These are phyloP conservation scores for Neltuma alba DNA, from an alignment of 306 rosid genomes.

Conservation along the genomic window DNA sequence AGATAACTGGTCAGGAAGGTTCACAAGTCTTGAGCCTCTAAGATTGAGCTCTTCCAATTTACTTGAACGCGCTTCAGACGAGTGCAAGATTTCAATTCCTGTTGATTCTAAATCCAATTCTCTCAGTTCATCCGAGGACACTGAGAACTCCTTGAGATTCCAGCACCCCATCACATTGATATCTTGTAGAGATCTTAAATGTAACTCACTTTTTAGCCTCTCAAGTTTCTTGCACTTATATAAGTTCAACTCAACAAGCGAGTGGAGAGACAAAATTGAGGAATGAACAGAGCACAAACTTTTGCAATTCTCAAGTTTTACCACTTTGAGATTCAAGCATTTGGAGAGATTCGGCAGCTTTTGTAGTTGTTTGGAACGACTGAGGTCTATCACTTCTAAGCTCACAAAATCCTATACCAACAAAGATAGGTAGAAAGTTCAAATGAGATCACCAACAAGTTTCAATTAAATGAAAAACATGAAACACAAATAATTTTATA, in stretches of 20 bases:
- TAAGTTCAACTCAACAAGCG: neutral
- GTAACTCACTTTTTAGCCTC: slow-evolving; percentile 1
- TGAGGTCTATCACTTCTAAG: neutral
- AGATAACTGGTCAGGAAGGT: neutral
- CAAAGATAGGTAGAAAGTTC: neutral
- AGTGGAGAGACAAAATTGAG: neutral
- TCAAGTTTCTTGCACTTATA: neutral
- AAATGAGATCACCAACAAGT: neutral
- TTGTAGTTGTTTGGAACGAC: neutral
- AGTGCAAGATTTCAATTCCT: neutral
- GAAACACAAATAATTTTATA: neutral
- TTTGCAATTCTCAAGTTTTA: rapidly evolving
- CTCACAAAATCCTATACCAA: neutral
- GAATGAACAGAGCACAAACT: slow-evolving; percentile 24
- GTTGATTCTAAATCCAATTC: rapidly evolving
- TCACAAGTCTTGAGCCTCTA: neutral
- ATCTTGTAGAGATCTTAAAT: neutral
- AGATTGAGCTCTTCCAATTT: neutral
- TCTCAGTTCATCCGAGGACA: neutral
- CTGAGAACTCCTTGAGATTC: neutral
- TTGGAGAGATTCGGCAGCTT: slow-evolving; percentile 35
- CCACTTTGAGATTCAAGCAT: neutral
- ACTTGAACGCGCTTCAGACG: neutral
- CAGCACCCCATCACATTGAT: neutral
- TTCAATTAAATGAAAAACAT: neutral